A percentile compares a stretch with the other conserved stretches of the same genome.
Conservation (phyloP, 179 eudicot genomes). For the Camellia oleifera region DNA sequence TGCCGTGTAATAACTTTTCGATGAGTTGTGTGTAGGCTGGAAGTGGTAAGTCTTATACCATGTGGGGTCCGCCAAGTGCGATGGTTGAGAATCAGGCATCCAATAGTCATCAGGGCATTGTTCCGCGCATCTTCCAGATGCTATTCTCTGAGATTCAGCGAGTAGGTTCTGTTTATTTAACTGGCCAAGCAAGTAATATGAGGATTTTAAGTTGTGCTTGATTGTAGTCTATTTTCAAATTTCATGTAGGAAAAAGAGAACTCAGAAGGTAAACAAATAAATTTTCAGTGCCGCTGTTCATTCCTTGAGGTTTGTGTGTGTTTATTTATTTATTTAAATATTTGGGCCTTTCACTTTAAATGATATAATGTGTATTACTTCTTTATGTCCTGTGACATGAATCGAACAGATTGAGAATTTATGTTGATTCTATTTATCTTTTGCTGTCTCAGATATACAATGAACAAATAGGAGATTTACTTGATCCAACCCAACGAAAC, state of each 20-base stretch:
- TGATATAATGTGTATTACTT: not conserved
- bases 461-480: constrained; percentile 90
- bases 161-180: constrained; percentile 37
- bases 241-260: constrained; percentile 54
- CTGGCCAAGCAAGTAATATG: not conserved
- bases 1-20: constrained; percentile 7
- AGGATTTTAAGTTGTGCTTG: not conserved
- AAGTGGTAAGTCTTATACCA: constrained; percentile 90
- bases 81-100: constrained; percentile 73
- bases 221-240: constrained; percentile 10
- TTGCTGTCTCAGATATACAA: constrained; percentile 54
- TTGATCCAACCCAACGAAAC: constrained; percentile 79
- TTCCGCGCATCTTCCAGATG: constrained; percentile 82
- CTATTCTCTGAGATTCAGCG: constrained; percentile 76
- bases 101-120: constrained; percentile 68
- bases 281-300: constrained; percentile 90
- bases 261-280: constrained; percentile 61
- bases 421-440: constrained; percentile 5
- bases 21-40: constrained; percentile 54
- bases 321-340: not conserved
- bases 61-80: constrained; percentile 98
- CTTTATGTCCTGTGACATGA: constrained; percentile 36
- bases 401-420: constrained; percentile 73
- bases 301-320: constrained; percentile 81
- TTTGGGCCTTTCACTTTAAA: not conserved